Evolutionary conservation across 2,329 filamentous ascomycete genomes (phyloP).

Genomic region (Sporothrix brunneoviolacea): DNA sequence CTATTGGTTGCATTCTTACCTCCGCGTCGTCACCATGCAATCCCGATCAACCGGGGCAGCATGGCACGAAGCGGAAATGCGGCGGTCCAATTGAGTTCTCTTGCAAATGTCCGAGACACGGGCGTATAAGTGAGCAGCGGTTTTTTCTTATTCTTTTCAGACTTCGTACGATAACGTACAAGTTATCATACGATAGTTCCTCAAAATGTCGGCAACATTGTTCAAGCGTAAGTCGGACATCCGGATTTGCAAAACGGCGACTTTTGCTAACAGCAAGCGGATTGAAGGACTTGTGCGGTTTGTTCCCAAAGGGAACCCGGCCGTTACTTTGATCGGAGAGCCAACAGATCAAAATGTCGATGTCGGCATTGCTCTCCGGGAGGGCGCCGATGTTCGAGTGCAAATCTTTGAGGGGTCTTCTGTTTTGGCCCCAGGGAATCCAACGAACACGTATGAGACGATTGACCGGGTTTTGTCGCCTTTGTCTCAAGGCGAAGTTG

Average conservation of each 20-base stretch:
- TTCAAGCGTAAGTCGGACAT: neutral
- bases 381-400: constrained; percentile 50
- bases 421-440: constrained; percentile 46
- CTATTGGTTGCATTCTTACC: too few species aligned
- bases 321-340: constrained; percentile 48
- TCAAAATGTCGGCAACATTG: neutral
- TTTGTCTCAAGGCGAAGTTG: constrained; percentile 40
- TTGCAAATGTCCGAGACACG: too few species aligned
- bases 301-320: constrained; percentile 43
- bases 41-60: too few species aligned
- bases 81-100: too few species aligned
- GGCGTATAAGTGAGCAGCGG: too few species aligned
- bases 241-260: too few species aligned
- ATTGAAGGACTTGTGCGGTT: constrained; percentile 52
- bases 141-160: neutral
- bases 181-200: too few species aligned
- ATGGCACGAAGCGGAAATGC: too few species aligned
- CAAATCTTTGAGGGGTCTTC: constrained; percentile 52
- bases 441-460: constrained; percentile 40
- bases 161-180: neutral
- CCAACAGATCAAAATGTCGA: constrained; percentile 46
- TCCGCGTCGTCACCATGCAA: too few species aligned
- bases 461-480: constrained; percentile 46
- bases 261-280: too few species aligned
- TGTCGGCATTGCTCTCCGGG: constrained; percentile 49